These are phyloP conservation scores for Mucor irregularis DNA, from an alignment of 371 early-diverging fungal species.

Conservation along the genomic window DNA sequence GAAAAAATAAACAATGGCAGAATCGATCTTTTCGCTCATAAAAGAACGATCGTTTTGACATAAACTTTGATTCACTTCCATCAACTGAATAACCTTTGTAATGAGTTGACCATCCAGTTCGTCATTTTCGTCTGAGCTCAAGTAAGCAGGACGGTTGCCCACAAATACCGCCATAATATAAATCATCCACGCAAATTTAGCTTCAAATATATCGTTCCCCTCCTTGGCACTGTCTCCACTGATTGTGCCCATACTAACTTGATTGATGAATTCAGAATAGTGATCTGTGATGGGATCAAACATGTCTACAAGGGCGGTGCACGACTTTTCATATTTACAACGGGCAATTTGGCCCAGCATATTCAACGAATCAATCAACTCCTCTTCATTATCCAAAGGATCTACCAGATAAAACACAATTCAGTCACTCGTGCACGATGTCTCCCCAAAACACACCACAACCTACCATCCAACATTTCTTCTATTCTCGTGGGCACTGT, in stretches of 20 bases:
- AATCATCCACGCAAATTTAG: conserved; percentile 75
- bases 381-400: conserved; percentile 73
- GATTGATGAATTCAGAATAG: conserved; percentile 40
- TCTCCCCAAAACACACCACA: not conserved
- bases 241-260: conserved; percentile 16
- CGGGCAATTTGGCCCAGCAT: conserved; percentile 73
- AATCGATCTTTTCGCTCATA: conserved; percentile 58
- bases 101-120: conserved; percentile 58
- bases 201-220: conserved; percentile 49
- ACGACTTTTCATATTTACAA: conserved; percentile 63
- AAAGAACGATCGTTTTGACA: conserved; percentile 21
- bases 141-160: conserved; percentile 62
- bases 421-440: too few relatives aligned
- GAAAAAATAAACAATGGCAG: conserved; percentile 72
- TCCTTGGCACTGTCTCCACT: conserved; percentile 32
- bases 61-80: conserved; percentile 45
- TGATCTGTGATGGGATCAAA: conserved; percentile 64
- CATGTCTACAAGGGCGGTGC: conserved; percentile 50
- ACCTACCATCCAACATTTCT: conserved; percentile 59
- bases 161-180: conserved; percentile 69
- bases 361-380: conserved; percentile 62
- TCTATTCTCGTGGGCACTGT: conserved; percentile 51
- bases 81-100: conserved; percentile 52
- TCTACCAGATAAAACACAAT: conserved; percentile 30
- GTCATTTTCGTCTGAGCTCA: conserved; percentile 60